Evolutionary conservation across 257 asterid genomes (phyloP), one percentile per base, ranked within the genome.

Genomic region (Ehretia macrophylla): DNA sequence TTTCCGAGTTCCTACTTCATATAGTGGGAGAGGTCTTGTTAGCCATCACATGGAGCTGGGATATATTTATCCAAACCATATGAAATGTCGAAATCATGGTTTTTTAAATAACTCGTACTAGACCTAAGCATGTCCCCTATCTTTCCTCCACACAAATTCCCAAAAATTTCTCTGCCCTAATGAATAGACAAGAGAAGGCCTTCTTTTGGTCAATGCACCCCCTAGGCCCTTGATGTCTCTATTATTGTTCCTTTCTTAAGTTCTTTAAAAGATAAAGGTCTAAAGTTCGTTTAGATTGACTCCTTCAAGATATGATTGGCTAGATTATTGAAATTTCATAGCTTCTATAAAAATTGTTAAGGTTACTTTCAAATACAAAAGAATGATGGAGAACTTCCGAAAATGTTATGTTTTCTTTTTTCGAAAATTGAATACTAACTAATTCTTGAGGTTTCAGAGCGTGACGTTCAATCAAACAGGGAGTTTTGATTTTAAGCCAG

Each of bases 1-100:
- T 27, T 61, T 40, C 27, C n/a, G 3, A 18, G 14, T 11, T 12
- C n/a, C n/a, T 12, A 11, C 5, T 12, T 66, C 32, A 42, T 22
- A 11, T 0, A 4, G 5, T 8, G 4, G 32, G 19, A 17, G 32
- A 35, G 32, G 45, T 16, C 21, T 54, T 35, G 63, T 54, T 68
- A 20, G 63, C 39, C 56, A 46, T 60, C 73, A 68, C 68, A 68
- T 55, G 63, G 67, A 46, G 32, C 44, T 53, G 20, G 39, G 5
- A 21, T 47, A 46, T 53, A 32, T 18, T 20, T 44, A 60, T 54
- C 50, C 63, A 32, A 14, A 14, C 11, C 55, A 56, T 47, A 44
- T 21, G 59, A 49, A 49, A 66, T 58, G 59, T 44, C 51, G 44
- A 42, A 62, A 48, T 56, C 54, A 32, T 56, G 61, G 45, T 49